Evolutionary conservation across 345 rosid genomes (phyloP), one percentile per base, ranked within the genome.

Genomic region (Fremontodendron californicum): DNA sequence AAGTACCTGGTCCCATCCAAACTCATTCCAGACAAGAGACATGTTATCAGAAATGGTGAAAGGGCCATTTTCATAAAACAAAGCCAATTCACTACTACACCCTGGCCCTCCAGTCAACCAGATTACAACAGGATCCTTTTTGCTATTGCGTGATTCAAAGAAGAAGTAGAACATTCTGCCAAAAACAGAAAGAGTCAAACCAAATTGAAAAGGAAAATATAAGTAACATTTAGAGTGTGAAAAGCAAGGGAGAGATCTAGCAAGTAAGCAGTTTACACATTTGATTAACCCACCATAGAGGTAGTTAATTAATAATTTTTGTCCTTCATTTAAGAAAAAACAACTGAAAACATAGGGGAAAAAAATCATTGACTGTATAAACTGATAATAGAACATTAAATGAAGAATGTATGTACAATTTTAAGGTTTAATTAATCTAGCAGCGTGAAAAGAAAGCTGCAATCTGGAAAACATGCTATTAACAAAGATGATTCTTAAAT

Each of bases 61-160:
- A 70, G 99, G 98, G 35, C 99, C 99, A 55, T 96, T 96, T 85
- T 96, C 99, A 81, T 96, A 94, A 87, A 96, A 96, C 89, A 96
- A 65, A 82, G 99, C 99, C 88, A 96, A 78, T 77, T 96, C 99
- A 76, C 98, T 92, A 77, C 99, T 94, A 77, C 99, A 94, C 46
- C 99, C 99, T 27, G 99, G 99, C 12, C 99, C 98, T 82, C 99
- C 99, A 16, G 97, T 94, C 90, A 96, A 89, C 99, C 98, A 96
- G 66, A 96, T 92, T 68, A 96, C 99, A 71, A 96, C 78, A 58
- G 99, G 99, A 52, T 86, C 97, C 64, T 84, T 81, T 87, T 87
- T 86, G 79, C 85, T 92, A 78, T 78, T 79, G 54, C 99, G 89
- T n/a, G 99, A 94, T 82, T 96, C 99, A 77, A 94, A 96, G 89